Evolutionary conservation across 768 basidiomycete species (phyloP).

Genomic region (Leccinum imitatum): DNA sequence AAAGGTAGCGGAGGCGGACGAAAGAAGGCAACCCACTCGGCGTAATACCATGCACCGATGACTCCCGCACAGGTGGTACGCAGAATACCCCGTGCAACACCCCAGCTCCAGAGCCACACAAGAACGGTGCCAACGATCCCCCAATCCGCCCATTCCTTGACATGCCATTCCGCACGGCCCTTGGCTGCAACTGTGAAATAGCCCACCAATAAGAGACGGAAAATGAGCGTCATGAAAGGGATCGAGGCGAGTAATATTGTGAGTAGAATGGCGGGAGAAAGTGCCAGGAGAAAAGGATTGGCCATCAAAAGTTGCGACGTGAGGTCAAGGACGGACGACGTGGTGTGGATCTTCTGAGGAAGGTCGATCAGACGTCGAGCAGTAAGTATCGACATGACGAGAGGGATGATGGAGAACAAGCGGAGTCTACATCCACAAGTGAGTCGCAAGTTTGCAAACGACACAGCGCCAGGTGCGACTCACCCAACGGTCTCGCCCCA

Average conservation of each 20-base stretch:
- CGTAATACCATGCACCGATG: conserved; percentile 91
- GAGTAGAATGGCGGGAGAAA: conserved; percentile 75
- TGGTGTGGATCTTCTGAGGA: conserved; percentile 66
- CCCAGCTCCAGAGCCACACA: conserved; percentile 75
- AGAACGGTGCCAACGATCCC: conserved; percentile 54
- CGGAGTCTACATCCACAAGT: conserved; percentile 37
- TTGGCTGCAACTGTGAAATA: conserved; percentile 44
- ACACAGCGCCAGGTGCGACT: conserved; percentile 27
- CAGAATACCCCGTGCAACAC: conserved; percentile 75
- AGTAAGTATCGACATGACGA: conserved; percentile 66
- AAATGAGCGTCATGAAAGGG: conserved; percentile 75
- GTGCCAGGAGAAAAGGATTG: conserved; percentile 71
- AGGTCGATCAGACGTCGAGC: conserved; percentile 70
- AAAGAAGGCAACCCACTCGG: conserved; percentile 42
- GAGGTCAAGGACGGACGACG: conserved; percentile 56
- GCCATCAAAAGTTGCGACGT: conserved; percentile 67
- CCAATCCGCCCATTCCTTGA: conserved; percentile 69
- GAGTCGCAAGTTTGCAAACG: conserved; percentile 6
- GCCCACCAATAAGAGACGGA: conserved; percentile 75
- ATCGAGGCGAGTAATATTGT: conserved; percentile 65
- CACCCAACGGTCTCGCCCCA: conserved; percentile 85
- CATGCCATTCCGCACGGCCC: conserved; percentile 51
- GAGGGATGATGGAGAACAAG: conserved; percentile 73
- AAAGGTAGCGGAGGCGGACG: not conserved
- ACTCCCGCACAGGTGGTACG: conserved; percentile 78